Conservation (phyloP, 2,329 filamentous ascomycete genomes). For the Fusarium nurragi region DNA sequence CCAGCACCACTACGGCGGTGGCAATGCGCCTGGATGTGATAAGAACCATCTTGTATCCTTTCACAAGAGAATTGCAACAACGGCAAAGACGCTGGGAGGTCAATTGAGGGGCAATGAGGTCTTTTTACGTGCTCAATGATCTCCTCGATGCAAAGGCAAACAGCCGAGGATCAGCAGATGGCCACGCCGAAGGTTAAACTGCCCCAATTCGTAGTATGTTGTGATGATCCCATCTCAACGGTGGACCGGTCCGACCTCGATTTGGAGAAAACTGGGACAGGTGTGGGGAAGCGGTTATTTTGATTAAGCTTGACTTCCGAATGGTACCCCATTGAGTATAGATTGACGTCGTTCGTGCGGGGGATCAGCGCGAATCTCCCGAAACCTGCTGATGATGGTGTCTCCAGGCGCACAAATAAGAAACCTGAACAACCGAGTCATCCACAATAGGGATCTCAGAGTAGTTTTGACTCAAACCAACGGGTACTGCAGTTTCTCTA, state of each 20-base stretch:
- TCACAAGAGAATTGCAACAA: not conserved
- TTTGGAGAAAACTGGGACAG: conserved; percentile 18
- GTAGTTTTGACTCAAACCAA: too few relatives aligned
- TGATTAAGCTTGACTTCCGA: not conserved
- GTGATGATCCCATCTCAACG: conserved; percentile 1
- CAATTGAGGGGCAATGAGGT: not conserved
- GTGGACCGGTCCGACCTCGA: conserved; percentile 10
- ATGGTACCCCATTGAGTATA: conserved; percentile 2
- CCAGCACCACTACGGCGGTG: not conserved
- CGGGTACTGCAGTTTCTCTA: too few relatives aligned
- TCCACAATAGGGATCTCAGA: not conserved
- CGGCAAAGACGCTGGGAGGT: not conserved
- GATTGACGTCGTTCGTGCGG: conserved; percentile 15
- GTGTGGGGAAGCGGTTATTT: not conserved
- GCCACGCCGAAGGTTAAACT: not conserved
- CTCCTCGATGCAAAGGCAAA: too few relatives aligned
- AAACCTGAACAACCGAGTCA: not conserved
- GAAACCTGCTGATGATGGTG: conserved; percentile 8
- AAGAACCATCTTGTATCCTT: conserved; percentile 1
- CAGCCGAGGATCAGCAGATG: not conserved
- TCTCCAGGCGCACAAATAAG: conserved; percentile 9
- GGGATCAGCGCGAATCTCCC: conserved; percentile 9
- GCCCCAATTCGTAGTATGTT: not conserved
- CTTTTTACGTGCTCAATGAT: not conserved
- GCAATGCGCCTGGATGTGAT: not conserved